Evolutionary conservation across 2,329 filamentous ascomycete species (phyloP), one percentile per base, ranked within the genome.

Genomic region (Colletotrichum tropicicola): DNA sequence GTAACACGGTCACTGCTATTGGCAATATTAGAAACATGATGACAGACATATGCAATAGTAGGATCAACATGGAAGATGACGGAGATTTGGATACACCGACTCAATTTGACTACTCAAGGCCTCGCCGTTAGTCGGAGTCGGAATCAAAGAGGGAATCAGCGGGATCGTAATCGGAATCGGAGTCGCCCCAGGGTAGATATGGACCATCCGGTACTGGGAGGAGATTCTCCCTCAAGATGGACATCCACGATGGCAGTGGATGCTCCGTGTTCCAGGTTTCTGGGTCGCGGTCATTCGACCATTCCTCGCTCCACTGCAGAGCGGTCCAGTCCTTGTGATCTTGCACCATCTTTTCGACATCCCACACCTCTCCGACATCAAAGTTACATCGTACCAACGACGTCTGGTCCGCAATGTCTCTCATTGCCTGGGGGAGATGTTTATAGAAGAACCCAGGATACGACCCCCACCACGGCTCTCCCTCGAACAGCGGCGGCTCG

Each of bases 381-480:
- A 62, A 62, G 21, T 56, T 56, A 52, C 59, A 62, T 6, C n/a
- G 23, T 4, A 56, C 35, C 3, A 28, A 9, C 13, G 52, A 62
- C 2, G 19, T 51, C 1, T 30, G 23, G 8, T 30, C 13, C 9
- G 43, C 51, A 2, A 62, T 23, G 15, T 62, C 59, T 27, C 10
- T 27, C 43, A 56, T 43, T 12, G 25, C 25, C 25, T 12, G 7
- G 4, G 57, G 48, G 6, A 53, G 30, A 17, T 45, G 13, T 25
- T 53, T 37, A n/a, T 37, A 47, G 1, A 9, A 13, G 27, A 23
- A 19, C 6, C 48, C 19, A 6, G 48, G 13, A 25, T 15, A 9
- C 3, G 2, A 4, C 15, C 9, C 5, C 8, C 28, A 6, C 12
- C 19, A 1, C 2, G 15, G 8, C 15, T 47, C 44, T 27, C 21